Percentiles rank a stretch among this genome's conserved stretches.
Conservation (phyloP, 495 filamentous ascomycete species). For the Thermothielavioides terrestris region DNA sequence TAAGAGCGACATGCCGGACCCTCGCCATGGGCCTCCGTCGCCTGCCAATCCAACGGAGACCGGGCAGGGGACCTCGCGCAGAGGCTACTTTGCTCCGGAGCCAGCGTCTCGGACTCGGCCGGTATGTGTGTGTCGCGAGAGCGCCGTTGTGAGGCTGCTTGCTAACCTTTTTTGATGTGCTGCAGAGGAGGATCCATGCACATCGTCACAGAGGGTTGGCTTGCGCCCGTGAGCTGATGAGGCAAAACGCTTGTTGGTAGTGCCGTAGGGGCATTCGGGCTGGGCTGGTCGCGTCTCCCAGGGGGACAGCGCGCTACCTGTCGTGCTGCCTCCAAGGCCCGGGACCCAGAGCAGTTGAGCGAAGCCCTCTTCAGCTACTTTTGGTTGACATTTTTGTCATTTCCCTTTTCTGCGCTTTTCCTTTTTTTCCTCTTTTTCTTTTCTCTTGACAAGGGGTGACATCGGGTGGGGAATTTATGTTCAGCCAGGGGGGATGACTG, state of each 20-base stretch:
- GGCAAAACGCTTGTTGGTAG: slow-evolving; percentile 12
- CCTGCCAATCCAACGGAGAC: not conserved
- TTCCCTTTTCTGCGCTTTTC: not conserved
- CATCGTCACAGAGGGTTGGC: too few species aligned
- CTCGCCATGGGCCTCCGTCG: slow-evolving; percentile 1
- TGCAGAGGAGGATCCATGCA: slow-evolving; percentile 26
- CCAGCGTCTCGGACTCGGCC: slow-evolving; percentile 48
- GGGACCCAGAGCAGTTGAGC: not conserved
- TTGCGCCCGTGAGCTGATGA: too few species aligned
- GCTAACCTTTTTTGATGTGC: not conserved
- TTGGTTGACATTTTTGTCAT: not conserved
- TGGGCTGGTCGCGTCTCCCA: slow-evolving; percentile 42
- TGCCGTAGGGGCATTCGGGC: slow-evolving; percentile 15
- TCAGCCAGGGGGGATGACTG: slow-evolving; percentile 4
- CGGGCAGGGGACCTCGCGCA: slow-evolving; percentile 19
- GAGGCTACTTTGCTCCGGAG: slow-evolving; percentile 45
- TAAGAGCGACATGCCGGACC: slow-evolving; percentile 38
- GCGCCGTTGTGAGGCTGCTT: not conserved
- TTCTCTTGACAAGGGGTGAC: slow-evolving; percentile 7
- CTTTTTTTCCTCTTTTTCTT: not conserved
- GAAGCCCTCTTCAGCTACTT: slow-evolving; percentile 1
- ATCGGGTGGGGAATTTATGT: slow-evolving; percentile 16
- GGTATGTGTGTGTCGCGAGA: too few species aligned
- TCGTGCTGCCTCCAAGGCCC: slow-evolving; percentile 33
- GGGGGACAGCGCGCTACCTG: slow-evolving; percentile 28